Conservation (phyloP, 2,329 filamentous ascomycete species). For the Arthrinium puccinioides region DNA sequence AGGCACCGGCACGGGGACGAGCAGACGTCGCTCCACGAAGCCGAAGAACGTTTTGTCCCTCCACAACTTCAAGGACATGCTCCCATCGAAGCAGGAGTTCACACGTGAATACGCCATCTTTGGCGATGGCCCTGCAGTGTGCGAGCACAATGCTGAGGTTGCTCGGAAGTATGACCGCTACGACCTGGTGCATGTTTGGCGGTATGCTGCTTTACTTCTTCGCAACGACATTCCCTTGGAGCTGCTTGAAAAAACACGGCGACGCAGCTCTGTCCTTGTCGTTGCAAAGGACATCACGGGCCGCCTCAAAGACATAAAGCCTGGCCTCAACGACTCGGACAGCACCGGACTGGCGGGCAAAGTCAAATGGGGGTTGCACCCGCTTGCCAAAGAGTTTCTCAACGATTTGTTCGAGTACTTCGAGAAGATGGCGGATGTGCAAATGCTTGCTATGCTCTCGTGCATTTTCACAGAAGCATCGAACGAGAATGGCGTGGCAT, state of each 20-base stretch:
- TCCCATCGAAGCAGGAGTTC: conserved; percentile 74
- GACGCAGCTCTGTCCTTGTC: conserved; percentile 56
- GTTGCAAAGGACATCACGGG: conserved; percentile 58
- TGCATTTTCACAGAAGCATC: conserved; percentile 60
- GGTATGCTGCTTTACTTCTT: conserved; percentile 69
- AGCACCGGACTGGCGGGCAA: conserved; percentile 40
- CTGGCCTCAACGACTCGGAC: conserved; percentile 7
- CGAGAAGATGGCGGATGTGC: conserved; percentile 54
- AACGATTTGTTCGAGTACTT: conserved; percentile 56
- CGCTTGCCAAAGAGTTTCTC: conserved; percentile 55
- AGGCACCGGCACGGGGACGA: conserved; percentile 47
- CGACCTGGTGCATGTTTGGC: conserved; percentile 79
- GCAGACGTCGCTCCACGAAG: conserved; percentile 37
- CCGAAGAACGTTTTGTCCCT: conserved; percentile 68
- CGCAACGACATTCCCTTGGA: conserved; percentile 69
- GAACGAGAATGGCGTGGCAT: conserved; percentile 47
- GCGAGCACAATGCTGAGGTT: conserved; percentile 73
- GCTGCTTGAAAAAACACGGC: conserved; percentile 46
- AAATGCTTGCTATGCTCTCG: conserved; percentile 67
- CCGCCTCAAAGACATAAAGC: conserved; percentile 22
- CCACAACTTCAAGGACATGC: conserved; percentile 57
- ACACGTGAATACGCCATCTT: conserved; percentile 79
- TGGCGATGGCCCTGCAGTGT: conserved; percentile 74
- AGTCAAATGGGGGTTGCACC: conserved; percentile 63
- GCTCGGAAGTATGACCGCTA: conserved; percentile 63